Evolutionary conservation across 2,329 filamentous ascomycete species (phyloP).

Genomic region (Clarireedia monteithiana): DNA sequence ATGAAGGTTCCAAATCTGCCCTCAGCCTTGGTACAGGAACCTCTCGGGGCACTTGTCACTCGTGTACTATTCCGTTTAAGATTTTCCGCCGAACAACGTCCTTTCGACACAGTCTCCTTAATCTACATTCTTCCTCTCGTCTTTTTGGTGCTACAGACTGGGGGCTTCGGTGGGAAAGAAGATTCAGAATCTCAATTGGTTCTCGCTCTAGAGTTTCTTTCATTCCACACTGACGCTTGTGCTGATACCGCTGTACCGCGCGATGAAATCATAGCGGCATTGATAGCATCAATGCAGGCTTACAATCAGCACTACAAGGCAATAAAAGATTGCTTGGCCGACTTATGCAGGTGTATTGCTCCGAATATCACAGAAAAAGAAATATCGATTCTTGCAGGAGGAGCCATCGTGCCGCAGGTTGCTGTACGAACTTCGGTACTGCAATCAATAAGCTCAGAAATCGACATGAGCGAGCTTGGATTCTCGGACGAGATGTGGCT

Average conservation of each 20-base stretch:
- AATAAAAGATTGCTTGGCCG: slow-evolving; percentile 84
- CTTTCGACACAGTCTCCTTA: slow-evolving; percentile 80
- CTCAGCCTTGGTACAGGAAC: slow-evolving; percentile 65
- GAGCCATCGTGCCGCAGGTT: slow-evolving; percentile 69
- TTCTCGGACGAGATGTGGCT: slow-evolving; percentile 93
- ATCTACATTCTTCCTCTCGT: slow-evolving; percentile 82
- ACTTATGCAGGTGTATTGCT: slow-evolving; percentile 77
- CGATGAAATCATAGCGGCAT: slow-evolving; percentile 58
- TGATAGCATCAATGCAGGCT: slow-evolving; percentile 77
- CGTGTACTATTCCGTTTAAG: slow-evolving; percentile 84
- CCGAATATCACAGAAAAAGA: slow-evolving; percentile 70
- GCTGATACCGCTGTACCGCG: slow-evolving; percentile 70
- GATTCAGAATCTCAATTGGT: slow-evolving; percentile 86
- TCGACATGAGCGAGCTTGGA: slow-evolving; percentile 80
- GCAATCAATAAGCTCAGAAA: slow-evolving; percentile 82
- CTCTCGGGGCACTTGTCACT: slow-evolving; percentile 77
- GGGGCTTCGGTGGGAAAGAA: slow-evolving; percentile 70
- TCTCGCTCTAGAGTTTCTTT: slow-evolving; percentile 78
- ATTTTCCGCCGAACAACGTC: slow-evolving; percentile 87
- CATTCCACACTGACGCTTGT: slow-evolving; percentile 79
- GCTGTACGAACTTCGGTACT: slow-evolving; percentile 78
- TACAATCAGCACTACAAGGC: slow-evolving; percentile 93
- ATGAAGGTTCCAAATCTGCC: slow-evolving; percentile 67
- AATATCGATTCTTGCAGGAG: slow-evolving; percentile 67
- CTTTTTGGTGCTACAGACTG: slow-evolving; percentile 68